Conservation (phyloP, 116 monocot genomes). For the Zostera marina region DNA sequence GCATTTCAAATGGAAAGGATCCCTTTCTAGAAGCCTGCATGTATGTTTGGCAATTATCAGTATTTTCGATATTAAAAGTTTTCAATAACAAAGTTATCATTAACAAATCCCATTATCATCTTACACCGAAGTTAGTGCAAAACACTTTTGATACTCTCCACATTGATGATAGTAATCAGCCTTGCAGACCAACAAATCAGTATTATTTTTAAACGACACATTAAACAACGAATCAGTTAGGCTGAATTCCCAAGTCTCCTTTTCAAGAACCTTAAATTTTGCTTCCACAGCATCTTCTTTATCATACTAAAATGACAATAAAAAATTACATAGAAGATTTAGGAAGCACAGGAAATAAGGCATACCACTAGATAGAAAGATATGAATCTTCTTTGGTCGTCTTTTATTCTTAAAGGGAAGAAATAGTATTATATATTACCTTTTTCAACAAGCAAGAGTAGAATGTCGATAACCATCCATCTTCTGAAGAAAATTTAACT, state of each 20-base stretch:
- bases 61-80: not conserved
- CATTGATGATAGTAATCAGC: constrained; percentile 90
- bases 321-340: not conserved
- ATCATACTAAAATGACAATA: constrained; percentile 48
- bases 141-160: constrained; percentile 93
- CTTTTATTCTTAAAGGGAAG: not conserved
- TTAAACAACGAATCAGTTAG: constrained; percentile 25
- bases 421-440: constrained; percentile 26
- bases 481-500: constrained; percentile 71
- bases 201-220: constrained; percentile 50
- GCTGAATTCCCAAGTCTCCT: constrained; percentile 25
- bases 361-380: no score
- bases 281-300: constrained; percentile 69
- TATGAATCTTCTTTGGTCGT: no score
- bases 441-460: constrained; percentile 96
- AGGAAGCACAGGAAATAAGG: not conserved
- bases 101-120: constrained; percentile 11
- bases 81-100: not conserved
- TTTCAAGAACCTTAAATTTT: constrained; percentile 70
- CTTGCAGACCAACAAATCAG: constrained; percentile 75
- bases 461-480: constrained; percentile 70
- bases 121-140: constrained; percentile 83
- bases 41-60: not conserved
- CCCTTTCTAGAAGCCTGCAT: constrained; percentile 67
- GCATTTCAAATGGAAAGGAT: constrained; percentile 89